Percentiles rank a stretch among this genome's conserved stretches.
Conservation (phyloP, 1,284 basidiomycete genomes). For the Leucoagaricus sp. region DNA sequence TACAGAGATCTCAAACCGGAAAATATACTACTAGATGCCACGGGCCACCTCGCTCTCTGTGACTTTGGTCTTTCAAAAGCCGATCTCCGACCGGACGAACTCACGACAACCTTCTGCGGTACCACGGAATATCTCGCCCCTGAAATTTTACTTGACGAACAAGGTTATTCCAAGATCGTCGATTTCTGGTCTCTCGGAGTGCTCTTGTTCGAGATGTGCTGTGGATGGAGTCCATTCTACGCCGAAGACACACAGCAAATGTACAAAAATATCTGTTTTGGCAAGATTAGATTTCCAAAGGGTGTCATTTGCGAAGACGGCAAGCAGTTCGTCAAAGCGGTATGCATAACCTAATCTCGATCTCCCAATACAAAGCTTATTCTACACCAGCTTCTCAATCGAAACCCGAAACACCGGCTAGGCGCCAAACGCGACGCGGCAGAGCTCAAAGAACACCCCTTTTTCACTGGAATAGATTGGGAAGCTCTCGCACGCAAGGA, state of each 20-base stretch:
- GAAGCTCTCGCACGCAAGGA: constrained; percentile 84
- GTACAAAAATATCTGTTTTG: constrained; percentile 99
- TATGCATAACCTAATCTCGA: constrained; percentile 42
- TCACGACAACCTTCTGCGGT: constrained; percentile 98
- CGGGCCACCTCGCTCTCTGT: constrained; percentile 94
- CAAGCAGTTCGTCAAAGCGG: constrained; percentile 99
- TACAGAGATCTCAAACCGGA: constrained; percentile 91
- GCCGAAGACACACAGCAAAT: constrained; percentile 99
- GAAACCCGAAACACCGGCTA: constrained; percentile 96
- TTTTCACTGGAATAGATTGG: constrained; percentile 95
- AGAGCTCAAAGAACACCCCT: constrained; percentile 95
- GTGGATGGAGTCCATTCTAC: constrained; percentile 99
- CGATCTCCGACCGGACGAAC: constrained; percentile 89
- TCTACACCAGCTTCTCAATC: constrained; percentile 80
- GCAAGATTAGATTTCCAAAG: constrained; percentile 98
- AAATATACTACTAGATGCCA: constrained; percentile 96
- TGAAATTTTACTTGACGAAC: constrained; percentile 98
- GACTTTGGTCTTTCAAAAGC: constrained; percentile 98
- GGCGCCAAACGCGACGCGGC: constrained; percentile 90
- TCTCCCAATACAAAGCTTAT: constrained; percentile 11
- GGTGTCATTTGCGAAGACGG: constrained; percentile 97
- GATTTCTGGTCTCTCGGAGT: constrained; percentile 99
- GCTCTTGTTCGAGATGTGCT: constrained; percentile 96
- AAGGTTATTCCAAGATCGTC: constrained; percentile 97
- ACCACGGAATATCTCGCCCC: constrained; percentile 98